A percentile compares a stretch with the other conserved stretches of the same genome.
Conservation (phyloP, 106 monocot genomes). For the Platanthera zijinensis region DNA sequence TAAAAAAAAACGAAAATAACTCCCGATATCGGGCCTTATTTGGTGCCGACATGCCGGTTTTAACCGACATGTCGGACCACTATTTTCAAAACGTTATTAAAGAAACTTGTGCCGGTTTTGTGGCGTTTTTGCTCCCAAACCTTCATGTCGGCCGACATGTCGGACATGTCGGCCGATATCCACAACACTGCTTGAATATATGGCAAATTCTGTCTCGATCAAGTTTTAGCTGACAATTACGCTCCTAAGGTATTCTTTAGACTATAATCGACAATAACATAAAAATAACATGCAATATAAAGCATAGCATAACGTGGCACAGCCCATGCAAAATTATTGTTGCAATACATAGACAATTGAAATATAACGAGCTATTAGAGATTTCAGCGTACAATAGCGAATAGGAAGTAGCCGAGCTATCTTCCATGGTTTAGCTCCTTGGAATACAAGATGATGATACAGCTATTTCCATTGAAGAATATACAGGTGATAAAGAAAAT, state of each 20-base stretch:
- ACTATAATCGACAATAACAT: neutral
- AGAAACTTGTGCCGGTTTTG: too few relatives aligned
- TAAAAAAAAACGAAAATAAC: too few relatives aligned
- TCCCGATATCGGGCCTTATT: too few relatives aligned
- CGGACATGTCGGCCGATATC: too few relatives aligned
- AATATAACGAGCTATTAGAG: neutral
- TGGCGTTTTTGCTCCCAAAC: too few relatives aligned
- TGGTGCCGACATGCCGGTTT: too few relatives aligned
- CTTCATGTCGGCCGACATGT: too few relatives aligned
- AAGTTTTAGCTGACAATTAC: neutral
- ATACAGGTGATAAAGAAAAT: neutral
- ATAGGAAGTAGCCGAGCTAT: neutral
- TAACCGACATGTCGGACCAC: too few relatives aligned
- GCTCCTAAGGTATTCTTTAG: neutral
- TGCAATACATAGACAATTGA: neutral
- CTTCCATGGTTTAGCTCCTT: too few relatives aligned
- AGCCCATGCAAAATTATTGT: neutral
- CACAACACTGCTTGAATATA: too few relatives aligned
- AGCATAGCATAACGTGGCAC: neutral
- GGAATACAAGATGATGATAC: neutral
- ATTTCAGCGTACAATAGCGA: neutral
- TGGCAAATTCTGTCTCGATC: neutral
- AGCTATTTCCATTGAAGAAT: neutral
- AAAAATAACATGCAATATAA: neutral
- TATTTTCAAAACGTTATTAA: too few relatives aligned